Base-by-base conservation (phyloP, 2,329 filamentous ascomycete genomes). In the Aspergillus sp. region DNA sequence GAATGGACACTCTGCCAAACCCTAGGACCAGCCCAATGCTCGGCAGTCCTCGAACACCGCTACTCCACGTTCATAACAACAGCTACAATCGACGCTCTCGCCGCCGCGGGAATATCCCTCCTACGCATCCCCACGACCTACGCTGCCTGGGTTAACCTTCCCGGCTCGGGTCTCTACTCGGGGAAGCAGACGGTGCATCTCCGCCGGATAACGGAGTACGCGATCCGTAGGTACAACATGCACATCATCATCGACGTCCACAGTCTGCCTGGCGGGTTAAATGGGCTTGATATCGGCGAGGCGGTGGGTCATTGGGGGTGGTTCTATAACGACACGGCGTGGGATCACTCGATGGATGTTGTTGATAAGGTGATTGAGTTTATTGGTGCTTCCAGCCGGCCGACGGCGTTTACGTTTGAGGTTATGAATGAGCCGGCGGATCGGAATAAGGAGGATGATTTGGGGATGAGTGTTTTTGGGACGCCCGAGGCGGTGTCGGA, bases 381-480 rank as follows among this genome's bases (percentile, higher is more conserved):
- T 41, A 52, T 70, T 3, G 56, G 61, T 17, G 64, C 65, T 0
- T 53, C 50, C 6, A 50, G 50, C 12, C 55, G 59, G 0, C 66
- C 67, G 3, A 41, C 61, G 34, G 57, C 62, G 12, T 70, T 63
- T 39, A 67, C 62, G 2, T 57, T 69, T 18, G 64, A 62, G n/a
- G 66, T 66, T 1, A 64, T 70, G 53, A 69, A 69, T 43, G 66
- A 70, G 53, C 65, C 68, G 4, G 62, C 61, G 5, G 66, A 68
- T 39, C 50, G 32, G 30, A 62, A 56, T 47, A 64, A 64, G 22
- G 55, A 68, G 45, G 11, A 15, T 4, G 50, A 39, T 38, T 17
- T 47, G 30, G 26, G 24, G 3, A 64, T 68, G 41, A 53, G 60
- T 1, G 54, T 56, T 2, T 68, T 70, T 18, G 66, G 66, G 8